Conservation (phyloP, 2,329 filamentous ascomycete genomes). For the Furcasterigmium furcatum region DNA sequence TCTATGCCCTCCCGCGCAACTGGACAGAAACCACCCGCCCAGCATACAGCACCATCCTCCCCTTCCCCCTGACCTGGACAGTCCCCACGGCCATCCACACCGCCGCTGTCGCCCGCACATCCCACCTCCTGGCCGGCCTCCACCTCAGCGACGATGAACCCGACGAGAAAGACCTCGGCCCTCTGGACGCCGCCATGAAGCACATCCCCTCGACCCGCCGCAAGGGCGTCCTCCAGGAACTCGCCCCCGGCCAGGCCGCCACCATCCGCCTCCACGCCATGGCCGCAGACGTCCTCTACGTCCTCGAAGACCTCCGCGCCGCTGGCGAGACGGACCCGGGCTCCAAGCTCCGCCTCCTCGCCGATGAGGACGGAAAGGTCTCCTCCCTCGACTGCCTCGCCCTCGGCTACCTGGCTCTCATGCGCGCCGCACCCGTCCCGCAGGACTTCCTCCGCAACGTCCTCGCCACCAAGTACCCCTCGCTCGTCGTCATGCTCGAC, state of each 20-base stretch:
- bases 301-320: slow-evolving; percentile 57
- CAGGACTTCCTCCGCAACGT: slow-evolving; percentile 35
- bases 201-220: slow-evolving; percentile 31
- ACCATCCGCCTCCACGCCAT: slow-evolving; percentile 75
- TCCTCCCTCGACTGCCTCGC: slow-evolving; percentile 75
- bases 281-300: slow-evolving; percentile 67
- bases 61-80: slow-evolving; percentile 86
- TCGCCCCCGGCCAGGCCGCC: slow-evolving; percentile 68
- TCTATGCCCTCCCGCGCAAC: slow-evolving; percentile 89
- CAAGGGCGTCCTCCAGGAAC: slow-evolving; percentile 56
- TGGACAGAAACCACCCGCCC: slow-evolving; percentile 76
- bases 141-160: slow-evolving; percentile 40
- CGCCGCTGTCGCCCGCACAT: slow-evolving; percentile 66
- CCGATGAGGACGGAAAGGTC: slow-evolving; percentile 24
- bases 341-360: slow-evolving; percentile 25
- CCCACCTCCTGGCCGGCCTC: slow-evolving; percentile 64
- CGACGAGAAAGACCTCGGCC: slow-evolving; percentile 21
- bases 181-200: slow-evolving; percentile 19
- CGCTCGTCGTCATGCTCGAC: slow-evolving; percentile 24
- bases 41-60: slow-evolving; percentile 74
- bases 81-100: slow-evolving; percentile 71
- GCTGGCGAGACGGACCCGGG: slow-evolving; percentile 18
- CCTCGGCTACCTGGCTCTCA: slow-evolving; percentile 75
- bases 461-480: slow-evolving; percentile 19
- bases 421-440: slow-evolving; percentile 51